These are phyloP conservation scores for Cicer bijugum DNA, from an alignment of 306 rosid genomes.

Conservation along the genomic window DNA sequence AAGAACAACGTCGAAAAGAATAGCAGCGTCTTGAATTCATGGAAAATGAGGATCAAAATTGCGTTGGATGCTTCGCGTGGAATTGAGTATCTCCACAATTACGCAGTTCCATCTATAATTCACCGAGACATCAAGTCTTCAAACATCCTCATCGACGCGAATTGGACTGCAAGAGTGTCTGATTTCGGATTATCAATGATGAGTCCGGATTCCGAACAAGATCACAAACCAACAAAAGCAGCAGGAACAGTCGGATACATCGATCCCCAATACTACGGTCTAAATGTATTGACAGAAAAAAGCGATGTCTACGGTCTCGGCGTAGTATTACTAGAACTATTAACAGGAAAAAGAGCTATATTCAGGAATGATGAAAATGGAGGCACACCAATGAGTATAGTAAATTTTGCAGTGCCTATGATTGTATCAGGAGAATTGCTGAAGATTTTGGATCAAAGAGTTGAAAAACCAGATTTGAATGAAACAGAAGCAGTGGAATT, in stretches of 20 bases:
- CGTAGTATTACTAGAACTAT: constrained; percentile 79
- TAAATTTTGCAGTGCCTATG: constrained; percentile 77
- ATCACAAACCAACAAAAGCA: constrained; percentile 67
- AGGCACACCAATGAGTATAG: constrained; percentile 71
- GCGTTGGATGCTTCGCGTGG: constrained; percentile 93
- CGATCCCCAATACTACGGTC: constrained; percentile 94
- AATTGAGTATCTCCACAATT: constrained; percentile 88
- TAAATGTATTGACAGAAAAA: constrained; percentile 88
- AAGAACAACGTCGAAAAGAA: constrained; percentile 69
- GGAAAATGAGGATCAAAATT: constrained; percentile 90
- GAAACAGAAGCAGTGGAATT: constrained; percentile 91
- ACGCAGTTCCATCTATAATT: constrained; percentile 92
- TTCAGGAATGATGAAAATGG: constrained; percentile 66
- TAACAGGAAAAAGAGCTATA: constrained; percentile 94
- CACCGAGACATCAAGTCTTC: constrained; percentile 94
- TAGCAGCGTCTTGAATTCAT: constrained; percentile 67
- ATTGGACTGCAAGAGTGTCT: constrained; percentile 87
- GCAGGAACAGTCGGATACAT: constrained; percentile 96
- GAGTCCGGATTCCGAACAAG: constrained; percentile 71
- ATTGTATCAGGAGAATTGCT: constrained; percentile 70
- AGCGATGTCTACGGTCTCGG: constrained; percentile 98
- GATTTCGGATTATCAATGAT: constrained; percentile 89
- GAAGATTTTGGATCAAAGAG: constrained; percentile 68
- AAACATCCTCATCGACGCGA: constrained; percentile 74
- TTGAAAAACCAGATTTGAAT: constrained; percentile 67